Base-by-base conservation (phyloP, 768 basidiomycete species). In the Ramaria sp. region DNA sequence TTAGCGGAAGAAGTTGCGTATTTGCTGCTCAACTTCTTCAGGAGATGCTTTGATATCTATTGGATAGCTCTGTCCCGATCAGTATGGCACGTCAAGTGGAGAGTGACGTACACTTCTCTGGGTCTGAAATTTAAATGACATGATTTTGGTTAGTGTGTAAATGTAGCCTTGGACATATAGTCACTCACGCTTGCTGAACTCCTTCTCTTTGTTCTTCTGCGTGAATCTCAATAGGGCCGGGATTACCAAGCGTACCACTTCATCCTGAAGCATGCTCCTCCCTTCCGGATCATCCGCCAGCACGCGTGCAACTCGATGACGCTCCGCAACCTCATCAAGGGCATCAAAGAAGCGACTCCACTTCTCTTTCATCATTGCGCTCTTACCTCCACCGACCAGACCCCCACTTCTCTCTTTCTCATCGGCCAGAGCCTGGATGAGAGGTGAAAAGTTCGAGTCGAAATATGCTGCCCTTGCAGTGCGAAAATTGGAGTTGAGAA, bases 381-480 rank as follows among this genome's bases (percentile, higher is more conserved):
- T 74, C 68, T 80, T 81, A 27, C 75, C 76, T 63, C 79, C 78
- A 63, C 53, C 53, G 2, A 43, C 42, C 10, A 54, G 24, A 77
- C 78, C 61, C 60, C 71, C 60, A 65, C 68, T 57, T 60, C 79
- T 80, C 31, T 68, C 73, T 51, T 67, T 69, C 71, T 81, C 71
- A 71, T 79, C 66, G 69, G 75, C 69, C 54, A 81, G 69, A 19
- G 77, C 63, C 57, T 87, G 84, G 73, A 91, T 81, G 51, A 91
- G 71, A 11, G 86, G 84, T 7, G 83, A 81, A 67, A 86, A 90
- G 69, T 89, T 91, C 22, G 84, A 74, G 60, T 91, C 89, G 59
- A 89, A 89, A 68, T 92, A 92, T 4, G 75, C 84, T 9, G 88
- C 86, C 68, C 90, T 90, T 43, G 89, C 84, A 0, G 82, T 89